Evolutionary conservation across 2,329 filamentous ascomycete species (phyloP), one percentile per base, ranked within the genome.

Genomic region (Zarea fungicola): DNA sequence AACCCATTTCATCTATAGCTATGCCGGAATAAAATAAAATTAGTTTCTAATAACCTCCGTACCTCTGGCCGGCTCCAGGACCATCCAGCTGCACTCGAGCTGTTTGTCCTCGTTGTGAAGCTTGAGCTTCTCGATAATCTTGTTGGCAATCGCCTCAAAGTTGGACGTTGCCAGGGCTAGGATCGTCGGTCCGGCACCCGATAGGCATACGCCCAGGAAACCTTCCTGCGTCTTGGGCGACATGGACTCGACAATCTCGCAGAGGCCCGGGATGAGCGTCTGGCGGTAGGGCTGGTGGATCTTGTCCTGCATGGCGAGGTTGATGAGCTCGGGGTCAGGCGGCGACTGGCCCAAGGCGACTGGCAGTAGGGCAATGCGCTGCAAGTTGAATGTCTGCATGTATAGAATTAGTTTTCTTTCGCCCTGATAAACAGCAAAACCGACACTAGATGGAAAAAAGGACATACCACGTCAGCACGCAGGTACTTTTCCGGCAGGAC

Each of bases 241-340:
- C 74, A 97, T 91, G 52, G 86, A 92, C 65, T 89, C 82, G 45
- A 99, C 82, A 47, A 99, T 92, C 64, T 96, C 87, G 14, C 87
- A 86, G 50, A 99, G 77, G 1, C 92, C 93, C 1, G 93, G 93
- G 58, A 99, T 95, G 54, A 99, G 80, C 2, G 80, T 85, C 69
- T 93, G 85, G 47, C 93, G 85, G 73, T 99, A 97, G 36, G 90
- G 93, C 69, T 99, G 93, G 72, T 99, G 93, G 53, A 99, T 83
- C 70, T 91, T 95, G 74, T 99, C 93, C 71, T 97, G 93, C 93
- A 99, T 99, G 40, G 91, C 92, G 41, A 95, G 83, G 72, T 95
- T 95, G 65, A 99, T 99, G 68, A 95, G 85, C 60, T 95, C 85
- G 19, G 93, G 85, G 63, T 96, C 87, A 2, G 91, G 92, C 9